Percentiles rank a stretch among this genome's conserved stretches.
phyloP scores from a whole-genome alignment of 371 early-diverging fungal species.

The Syncephalis plumigaleata region DNA sequence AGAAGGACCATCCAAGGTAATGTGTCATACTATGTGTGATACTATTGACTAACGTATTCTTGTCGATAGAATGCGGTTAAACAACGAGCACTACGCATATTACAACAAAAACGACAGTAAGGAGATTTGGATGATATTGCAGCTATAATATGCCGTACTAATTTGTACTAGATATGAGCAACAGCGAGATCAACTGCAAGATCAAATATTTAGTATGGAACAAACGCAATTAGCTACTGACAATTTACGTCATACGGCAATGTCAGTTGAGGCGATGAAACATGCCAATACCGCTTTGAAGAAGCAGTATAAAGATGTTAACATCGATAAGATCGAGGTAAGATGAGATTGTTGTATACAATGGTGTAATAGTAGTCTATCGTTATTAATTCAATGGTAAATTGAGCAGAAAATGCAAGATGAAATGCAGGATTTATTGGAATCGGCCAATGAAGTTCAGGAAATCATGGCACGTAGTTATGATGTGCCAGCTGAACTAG shows the following conservation, averaged over 20 bases:
- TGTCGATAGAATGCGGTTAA: conserved; percentile 52
- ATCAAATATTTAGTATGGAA: conserved; percentile 96
- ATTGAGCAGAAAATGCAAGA: conserved; percentile 71
- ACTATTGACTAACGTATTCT: no score
- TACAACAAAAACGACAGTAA: conserved; percentile 83
- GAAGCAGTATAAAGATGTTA: conserved; percentile 82
- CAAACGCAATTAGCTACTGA: conserved; percentile 87
- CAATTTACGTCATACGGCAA: conserved; percentile 81
- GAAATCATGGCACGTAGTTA: conserved; percentile 83
- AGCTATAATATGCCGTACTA: neutral
- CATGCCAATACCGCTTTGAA: conserved; percentile 82
- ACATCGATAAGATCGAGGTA: conserved; percentile 86
- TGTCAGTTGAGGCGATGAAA: conserved; percentile 91
- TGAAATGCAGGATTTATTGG: conserved; percentile 91
- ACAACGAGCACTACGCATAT: conserved; percentile 70
- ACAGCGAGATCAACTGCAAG: conserved; percentile 81
- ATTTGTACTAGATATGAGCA: conserved; percentile 51
- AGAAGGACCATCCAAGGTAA: conserved; percentile 81
- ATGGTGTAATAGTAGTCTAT: neutral
- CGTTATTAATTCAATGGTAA: neutral
- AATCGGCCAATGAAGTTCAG: conserved; percentile 89
- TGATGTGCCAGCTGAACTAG: conserved; percentile 82
- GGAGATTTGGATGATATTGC: conserved; percentile 2
- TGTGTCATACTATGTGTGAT: no score
- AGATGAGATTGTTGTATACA: neutral